Evolutionary conservation across 192 early-diverging fungal genomes (phyloP), one percentile per base, ranked within the genome.

Genomic region (Entomortierella parvispora): DNA sequence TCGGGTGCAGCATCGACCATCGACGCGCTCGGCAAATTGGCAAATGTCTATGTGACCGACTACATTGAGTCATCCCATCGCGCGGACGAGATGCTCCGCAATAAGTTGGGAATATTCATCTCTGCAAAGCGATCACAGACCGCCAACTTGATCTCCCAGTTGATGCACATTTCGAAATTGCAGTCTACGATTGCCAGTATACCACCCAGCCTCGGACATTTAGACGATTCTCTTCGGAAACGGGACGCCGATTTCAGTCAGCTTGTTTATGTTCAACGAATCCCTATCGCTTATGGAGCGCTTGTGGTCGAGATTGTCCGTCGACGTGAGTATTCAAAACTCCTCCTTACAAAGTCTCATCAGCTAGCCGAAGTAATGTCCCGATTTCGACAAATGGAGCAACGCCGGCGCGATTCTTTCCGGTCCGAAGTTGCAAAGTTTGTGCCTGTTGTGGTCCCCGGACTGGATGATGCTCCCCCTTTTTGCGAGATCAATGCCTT

Each of bases 241-340:
- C 52, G 66, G 15, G 58, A 67, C 23, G 63, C 67, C 14, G 71
- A 79, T 45, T 82, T 74, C 58, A 79, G 71, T 55, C 56, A 69
- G 15, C 70, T 82, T 32, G 61, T 64, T 12, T 60, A 79, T 51
- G 76, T 82, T 26, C 81, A 79, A 40, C 66, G 78, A 54, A 79
- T 82, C 31, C 81, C 81, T 10, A 76, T 85, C 43, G 82, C 83
- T 20, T 87, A 87, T 74, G 85, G 84, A 44, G 83, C 65, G 1
- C 53, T 80, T 20, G 54, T 87, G 8, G 80, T 85, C 28, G 86
- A 87, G 32, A 77, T 85, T 49, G 82, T 87, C 17, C 81, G 86
- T 52, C 51, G 86, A 22, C 81, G 80, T n/a, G 86, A 85, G 62
- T 87, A 84, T 49, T 59, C 76, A 31, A 80, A 68, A 46, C 43